Base-by-base conservation (phyloP, 2,329 filamentous ascomycete species). In the Epicoccum sorghinum region DNA sequence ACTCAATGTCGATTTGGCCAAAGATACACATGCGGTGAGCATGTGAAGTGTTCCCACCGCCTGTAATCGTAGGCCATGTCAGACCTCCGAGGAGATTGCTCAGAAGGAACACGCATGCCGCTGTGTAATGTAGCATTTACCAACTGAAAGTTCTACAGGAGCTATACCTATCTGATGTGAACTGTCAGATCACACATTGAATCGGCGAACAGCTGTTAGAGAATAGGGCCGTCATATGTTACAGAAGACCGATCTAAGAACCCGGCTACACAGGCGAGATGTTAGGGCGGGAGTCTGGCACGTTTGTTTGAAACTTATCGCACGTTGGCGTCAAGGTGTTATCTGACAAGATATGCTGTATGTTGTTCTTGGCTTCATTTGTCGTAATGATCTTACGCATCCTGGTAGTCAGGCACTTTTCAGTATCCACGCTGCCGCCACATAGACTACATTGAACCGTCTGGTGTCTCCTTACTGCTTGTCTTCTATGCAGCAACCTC, bases 401-500 rank as follows among this genome's bases (percentile, higher is more conserved):
- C 37, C 29, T 14, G 29, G 12, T 30, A 12, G 29, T 12, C 29
- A 30, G 7, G 12, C 29, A 18, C 5, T 23, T 13, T 8, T 12
- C 4, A 33, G 4, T 33, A 5, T 33, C 32, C 13, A 5, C 32
- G 13, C 32, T 33, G 32, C 9, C 27, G 27, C 27, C 27, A 29
- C 27, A 24, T 10, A 12, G 14, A 4, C 24, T 9, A 23, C 25
- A 13, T 4, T 27, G 3, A 29, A 3, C 25, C 8, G 7, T 18
- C 18, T 47, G 44, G 4, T 22, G 7, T n/a, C 1, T 24, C 29
- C 7, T 29, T 23, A 13, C 22, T 22, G 33, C 18, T 24, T 13
- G 18, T 9, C 7, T 25, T 54, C 55, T 58, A 69, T 23, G 63
- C 57, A 27, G 66, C 56, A 6, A 68, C 81, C 57, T 87, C 82